phyloP scores from a whole-genome alignment of 192 early-diverging fungal genomes.

The Phycomyces nitens region DNA sequence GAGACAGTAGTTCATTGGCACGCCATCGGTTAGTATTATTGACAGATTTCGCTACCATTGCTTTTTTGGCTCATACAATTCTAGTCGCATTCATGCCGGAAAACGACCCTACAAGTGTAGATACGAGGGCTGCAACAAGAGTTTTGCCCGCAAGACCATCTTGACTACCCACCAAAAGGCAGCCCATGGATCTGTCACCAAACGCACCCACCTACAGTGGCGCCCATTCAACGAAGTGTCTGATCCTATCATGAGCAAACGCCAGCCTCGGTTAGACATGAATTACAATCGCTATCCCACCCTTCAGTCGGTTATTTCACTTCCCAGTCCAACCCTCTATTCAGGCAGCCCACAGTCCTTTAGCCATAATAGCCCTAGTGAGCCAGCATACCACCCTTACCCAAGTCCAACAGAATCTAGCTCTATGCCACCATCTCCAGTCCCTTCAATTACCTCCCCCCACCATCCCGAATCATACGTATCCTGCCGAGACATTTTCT shows the following conservation, averaged over 20 bases:
- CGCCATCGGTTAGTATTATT: slow-evolving; percentile 54
- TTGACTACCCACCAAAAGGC: slow-evolving; percentile 42
- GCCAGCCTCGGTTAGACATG: background rate
- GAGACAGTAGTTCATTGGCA: slow-evolving; percentile 73
- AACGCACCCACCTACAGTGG: slow-evolving; percentile 28
- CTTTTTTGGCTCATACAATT: background rate
- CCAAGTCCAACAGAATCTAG: background rate
- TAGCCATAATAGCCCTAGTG: background rate
- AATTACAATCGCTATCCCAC: background rate
- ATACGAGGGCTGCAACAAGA: slow-evolving; percentile 29
- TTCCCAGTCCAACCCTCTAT: background rate
- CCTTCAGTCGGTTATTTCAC: too few species aligned
- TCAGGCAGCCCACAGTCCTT: background rate
- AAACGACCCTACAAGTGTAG: slow-evolving; percentile 38
- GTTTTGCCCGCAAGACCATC: slow-evolving; percentile 53
- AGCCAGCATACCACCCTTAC: background rate
- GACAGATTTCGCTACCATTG: background rate
- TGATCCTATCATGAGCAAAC: background rate
- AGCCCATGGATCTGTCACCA: slow-evolving; percentile 15
- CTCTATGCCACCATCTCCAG: background rate
- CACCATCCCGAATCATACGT: too few species aligned
- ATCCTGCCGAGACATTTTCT: too few species aligned
- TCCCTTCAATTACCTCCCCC: background rate
- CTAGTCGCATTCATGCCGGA: slow-evolving; percentile 39
- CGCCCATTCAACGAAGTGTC: slow-evolving; percentile 29